A percentile compares a stretch with the other conserved stretches of the same genome.
Evolutionary conservation across 495 filamentous ascomycete species (phyloP).

Genomic region (Corynascus novoguineensis): DNA sequence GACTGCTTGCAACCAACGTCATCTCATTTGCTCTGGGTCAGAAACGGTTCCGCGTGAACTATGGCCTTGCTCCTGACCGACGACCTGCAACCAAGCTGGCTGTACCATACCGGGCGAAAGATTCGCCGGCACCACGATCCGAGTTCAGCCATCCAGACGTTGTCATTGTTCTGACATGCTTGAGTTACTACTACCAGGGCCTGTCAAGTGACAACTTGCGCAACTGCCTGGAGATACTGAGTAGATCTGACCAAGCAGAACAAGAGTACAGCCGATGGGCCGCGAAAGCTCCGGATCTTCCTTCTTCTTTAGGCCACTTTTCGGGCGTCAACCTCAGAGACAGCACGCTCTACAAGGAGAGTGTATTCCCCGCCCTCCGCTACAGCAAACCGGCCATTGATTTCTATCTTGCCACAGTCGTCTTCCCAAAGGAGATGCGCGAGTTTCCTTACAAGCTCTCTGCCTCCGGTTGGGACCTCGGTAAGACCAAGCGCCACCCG

Average conservation of each 20-base stretch:
- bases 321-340: conserved; percentile 59
- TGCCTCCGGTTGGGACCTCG: conserved; percentile 66
- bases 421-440: conserved; percentile 62
- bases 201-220: conserved; percentile 51
- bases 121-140: conserved; percentile 53
- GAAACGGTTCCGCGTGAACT: conserved; percentile 65
- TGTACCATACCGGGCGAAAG: conserved; percentile 70
- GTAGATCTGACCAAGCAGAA: conserved; percentile 50
- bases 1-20: conserved; percentile 54
- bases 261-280: conserved; percentile 53
- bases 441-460: conserved; percentile 61
- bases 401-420: conserved; percentile 55
- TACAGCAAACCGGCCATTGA: conserved; percentile 51
- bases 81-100: conserved; percentile 48
- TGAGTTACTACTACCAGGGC: conserved; percentile 66
- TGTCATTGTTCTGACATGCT: conserved; percentile 58
- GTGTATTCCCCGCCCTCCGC: conserved; percentile 51
- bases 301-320: conserved; percentile 40
- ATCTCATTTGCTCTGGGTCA: conserved; percentile 49
- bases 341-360: conserved; percentile 27
- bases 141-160: conserved; percentile 75
- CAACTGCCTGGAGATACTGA: conserved; percentile 44
- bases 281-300: conserved; percentile 32
- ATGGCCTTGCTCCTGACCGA: conserved; percentile 50
- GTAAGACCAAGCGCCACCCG: conserved; percentile 39